phyloP scores from a whole-genome alignment of 345 rosid species.

The Pistacia integerrima region DNA sequence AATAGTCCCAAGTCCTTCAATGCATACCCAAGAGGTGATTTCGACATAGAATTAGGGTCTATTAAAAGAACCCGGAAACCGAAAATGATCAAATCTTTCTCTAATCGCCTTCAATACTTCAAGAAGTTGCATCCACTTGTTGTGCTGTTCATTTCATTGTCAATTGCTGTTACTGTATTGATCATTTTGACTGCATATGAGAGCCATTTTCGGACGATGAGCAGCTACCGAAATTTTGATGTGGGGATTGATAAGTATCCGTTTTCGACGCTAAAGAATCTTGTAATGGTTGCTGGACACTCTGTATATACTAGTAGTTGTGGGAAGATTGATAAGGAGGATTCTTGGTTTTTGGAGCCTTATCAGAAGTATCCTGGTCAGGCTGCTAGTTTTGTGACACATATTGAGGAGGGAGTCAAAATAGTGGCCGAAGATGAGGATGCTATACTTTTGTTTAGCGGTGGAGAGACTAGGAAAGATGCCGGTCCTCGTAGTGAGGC shows the following conservation, averaged over 20 bases:
- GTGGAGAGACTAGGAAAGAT: constrained; percentile 93
- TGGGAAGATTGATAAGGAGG: constrained; percentile 78
- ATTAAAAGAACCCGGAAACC: constrained; percentile 59
- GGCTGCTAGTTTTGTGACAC: constrained; percentile 81
- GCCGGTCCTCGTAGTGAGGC: constrained; percentile 99
- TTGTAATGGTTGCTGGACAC: constrained; percentile 99
- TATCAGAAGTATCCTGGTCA: constrained; percentile 95
- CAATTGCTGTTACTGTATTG: constrained; percentile 64
- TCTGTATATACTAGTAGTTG: constrained; percentile 82
- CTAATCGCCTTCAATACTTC: constrained; percentile 52
- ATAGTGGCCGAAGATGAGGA: constrained; percentile 57
- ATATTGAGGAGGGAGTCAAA: constrained; percentile 80
- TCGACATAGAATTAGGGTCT: constrained; percentile 79
- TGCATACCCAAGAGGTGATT: constrained; percentile 75
- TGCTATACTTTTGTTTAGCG: constrained; percentile 91
- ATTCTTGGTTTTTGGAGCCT: constrained; percentile 92
- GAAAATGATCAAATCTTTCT: constrained; percentile 68
- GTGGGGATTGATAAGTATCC: constrained; percentile 52
- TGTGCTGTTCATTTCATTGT: constrained; percentile 50
- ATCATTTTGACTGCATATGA: constrained; percentile 55
- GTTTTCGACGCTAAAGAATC: constrained; percentile 64
- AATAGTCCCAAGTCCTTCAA: constrained; percentile 63
- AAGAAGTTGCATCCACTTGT: constrained; percentile 68
- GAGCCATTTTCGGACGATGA: constrained; percentile 34
- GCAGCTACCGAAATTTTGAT: constrained; percentile 28